Conservation (phyloP, 352 stramenopile species). For the Pythium dissotocum region DNA sequence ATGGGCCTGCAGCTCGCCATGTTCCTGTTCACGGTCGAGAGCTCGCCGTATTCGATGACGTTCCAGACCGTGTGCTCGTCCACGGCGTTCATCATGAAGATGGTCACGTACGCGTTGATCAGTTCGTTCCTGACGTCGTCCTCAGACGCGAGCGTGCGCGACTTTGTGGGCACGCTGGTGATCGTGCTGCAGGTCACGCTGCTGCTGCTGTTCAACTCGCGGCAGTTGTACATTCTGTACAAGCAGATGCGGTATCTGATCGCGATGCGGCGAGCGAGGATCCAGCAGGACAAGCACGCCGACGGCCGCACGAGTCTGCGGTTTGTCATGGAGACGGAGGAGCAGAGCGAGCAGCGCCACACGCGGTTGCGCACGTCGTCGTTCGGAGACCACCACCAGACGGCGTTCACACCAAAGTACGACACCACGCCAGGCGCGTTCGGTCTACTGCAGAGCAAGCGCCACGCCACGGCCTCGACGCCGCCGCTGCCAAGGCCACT, state of each 20-base stretch:
- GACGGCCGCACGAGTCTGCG: slow-evolving; percentile 30
- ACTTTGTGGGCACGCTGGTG: slow-evolving; percentile 63
- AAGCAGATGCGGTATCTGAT: slow-evolving; percentile 75
- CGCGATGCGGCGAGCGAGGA: slow-evolving; percentile 44
- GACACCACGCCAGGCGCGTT: slow-evolving; percentile 34
- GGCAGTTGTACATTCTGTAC: slow-evolving; percentile 76
- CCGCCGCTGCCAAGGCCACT: slow-evolving; percentile 17
- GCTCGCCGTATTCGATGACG: slow-evolving; percentile 61
- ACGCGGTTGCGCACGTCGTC: neutral
- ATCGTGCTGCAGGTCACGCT: slow-evolving; percentile 66
- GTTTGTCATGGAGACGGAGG: slow-evolving; percentile 33
- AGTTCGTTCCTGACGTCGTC: slow-evolving; percentile 67
- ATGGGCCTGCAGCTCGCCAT: slow-evolving; percentile 72
- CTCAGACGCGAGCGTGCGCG: slow-evolving; percentile 43
- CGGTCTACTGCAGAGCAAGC: slow-evolving; percentile 36
- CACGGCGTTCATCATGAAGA: slow-evolving; percentile 81
- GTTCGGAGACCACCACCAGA: slow-evolving; percentile 1
- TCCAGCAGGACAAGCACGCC: slow-evolving; percentile 25
- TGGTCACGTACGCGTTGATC: slow-evolving; percentile 82
- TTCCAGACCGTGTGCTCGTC: slow-evolving; percentile 75
- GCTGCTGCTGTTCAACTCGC: slow-evolving; percentile 74
- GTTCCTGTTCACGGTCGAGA: slow-evolving; percentile 75
- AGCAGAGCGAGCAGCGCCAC: slow-evolving; percentile 3
- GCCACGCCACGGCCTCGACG: slow-evolving; percentile 32
- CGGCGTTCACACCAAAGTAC: slow-evolving; percentile 39